Evolutionary conservation across 371 early-diverging fungal genomes (phyloP).

Genomic region (Parasitella parasitica): DNA sequence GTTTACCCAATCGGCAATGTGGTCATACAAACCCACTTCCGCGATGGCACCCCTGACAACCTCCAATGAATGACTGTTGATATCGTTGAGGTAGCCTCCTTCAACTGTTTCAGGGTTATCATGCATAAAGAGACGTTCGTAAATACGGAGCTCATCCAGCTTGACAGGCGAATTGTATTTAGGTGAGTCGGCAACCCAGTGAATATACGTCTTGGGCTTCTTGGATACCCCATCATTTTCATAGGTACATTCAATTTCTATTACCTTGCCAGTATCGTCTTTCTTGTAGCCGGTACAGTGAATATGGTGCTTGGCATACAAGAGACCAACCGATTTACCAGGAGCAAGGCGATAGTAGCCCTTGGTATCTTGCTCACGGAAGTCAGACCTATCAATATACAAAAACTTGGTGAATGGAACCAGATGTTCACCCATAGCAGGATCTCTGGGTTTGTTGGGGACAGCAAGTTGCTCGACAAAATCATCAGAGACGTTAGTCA

Average conservation of each 20-base stretch:
- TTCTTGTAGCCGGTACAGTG: slow-evolving; percentile 82
- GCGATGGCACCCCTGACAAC: slow-evolving; percentile 73
- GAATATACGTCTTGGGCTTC: slow-evolving; percentile 97
- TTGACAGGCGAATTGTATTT: slow-evolving; percentile 80
- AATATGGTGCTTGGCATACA: slow-evolving; percentile 83
- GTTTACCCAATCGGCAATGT: slow-evolving; percentile 44
- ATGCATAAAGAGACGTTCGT: slow-evolving; percentile 88
- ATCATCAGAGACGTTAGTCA: slow-evolving; percentile 85
- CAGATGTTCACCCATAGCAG: slow-evolving; percentile 77
- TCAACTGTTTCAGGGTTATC: slow-evolving; percentile 88
- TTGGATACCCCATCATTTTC: slow-evolving; percentile 70
- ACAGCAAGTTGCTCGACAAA: slow-evolving; percentile 72
- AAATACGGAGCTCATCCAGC: slow-evolving; percentile 83
- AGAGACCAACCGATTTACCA: slow-evolving; percentile 92
- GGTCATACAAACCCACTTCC: slow-evolving; percentile 84
- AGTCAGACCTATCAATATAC: slow-evolving; percentile 96
- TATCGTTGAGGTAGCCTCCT: slow-evolving; percentile 92
- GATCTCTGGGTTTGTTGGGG: slow-evolving; percentile 87
- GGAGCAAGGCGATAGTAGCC: slow-evolving; percentile 95
- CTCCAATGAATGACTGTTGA: slow-evolving; percentile 81
- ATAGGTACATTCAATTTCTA: slow-evolving; percentile 77
- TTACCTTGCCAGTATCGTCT: slow-evolving; percentile 69
- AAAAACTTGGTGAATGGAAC: slow-evolving; percentile 88
- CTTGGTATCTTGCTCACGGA: slow-evolving; percentile 86
- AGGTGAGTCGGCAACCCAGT: slow-evolving; percentile 94